These are phyloP conservation scores for Aureobasidium sp. DNA, from an alignment of 2,329 filamentous ascomycete species.

Conservation along the genomic window DNA sequence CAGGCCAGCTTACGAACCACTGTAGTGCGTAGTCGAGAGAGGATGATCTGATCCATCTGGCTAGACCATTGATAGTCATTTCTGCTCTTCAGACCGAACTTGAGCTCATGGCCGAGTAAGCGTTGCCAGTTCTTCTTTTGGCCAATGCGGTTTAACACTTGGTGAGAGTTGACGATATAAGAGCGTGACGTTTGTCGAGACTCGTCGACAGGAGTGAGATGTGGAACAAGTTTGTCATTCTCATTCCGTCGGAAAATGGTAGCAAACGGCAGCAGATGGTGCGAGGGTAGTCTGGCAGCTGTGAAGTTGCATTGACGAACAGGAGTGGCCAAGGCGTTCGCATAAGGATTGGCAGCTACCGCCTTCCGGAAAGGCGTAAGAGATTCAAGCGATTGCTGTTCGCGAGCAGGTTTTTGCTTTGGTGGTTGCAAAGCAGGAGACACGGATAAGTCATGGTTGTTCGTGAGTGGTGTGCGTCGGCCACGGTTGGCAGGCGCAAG, in stretches of 20 bases:
- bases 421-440: background rate
- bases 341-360: slow-evolving; percentile 55
- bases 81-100: slow-evolving; percentile 9
- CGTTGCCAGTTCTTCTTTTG: slow-evolving; percentile 12
- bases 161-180: slow-evolving; percentile 19
- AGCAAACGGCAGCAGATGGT: slow-evolving; percentile 56
- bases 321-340: slow-evolving; percentile 52
- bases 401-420: background rate
- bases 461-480: background rate
- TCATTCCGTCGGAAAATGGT: slow-evolving; percentile 31
- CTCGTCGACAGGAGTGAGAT: slow-evolving; percentile 16
- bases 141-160: slow-evolving; percentile 32
- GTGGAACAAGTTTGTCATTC: slow-evolving; percentile 48
- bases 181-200: slow-evolving; percentile 1
- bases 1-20: slow-evolving; percentile 41
- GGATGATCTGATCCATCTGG: slow-evolving; percentile 49
- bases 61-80: slow-evolving; percentile 24
- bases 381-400: background rate
- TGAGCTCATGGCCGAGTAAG: slow-evolving; percentile 14
- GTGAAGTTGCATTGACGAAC: slow-evolving; percentile 49
- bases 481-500: background rate
- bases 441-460: background rate
- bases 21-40: slow-evolving; percentile 42
- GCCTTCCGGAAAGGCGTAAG: slow-evolving; percentile 47
- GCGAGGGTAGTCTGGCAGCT: slow-evolving; percentile 42